These are phyloP conservation scores for Aspergillus coremiiformis DNA, from an alignment of 495 filamentous ascomycete species.

Conservation along the genomic window DNA sequence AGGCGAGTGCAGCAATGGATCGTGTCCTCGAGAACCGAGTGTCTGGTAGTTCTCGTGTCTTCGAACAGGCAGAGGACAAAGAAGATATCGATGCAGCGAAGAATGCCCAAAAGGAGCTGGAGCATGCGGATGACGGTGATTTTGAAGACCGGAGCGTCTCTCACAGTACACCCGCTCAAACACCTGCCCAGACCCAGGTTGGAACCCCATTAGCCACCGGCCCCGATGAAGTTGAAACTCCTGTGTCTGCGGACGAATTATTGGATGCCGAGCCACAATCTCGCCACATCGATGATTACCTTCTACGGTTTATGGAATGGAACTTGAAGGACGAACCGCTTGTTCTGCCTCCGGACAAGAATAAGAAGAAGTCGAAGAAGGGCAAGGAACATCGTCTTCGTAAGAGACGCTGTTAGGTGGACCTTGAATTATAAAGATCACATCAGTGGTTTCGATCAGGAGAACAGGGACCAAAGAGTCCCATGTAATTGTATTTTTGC, in stretches of 20 bases:
- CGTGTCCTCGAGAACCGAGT: slow-evolving; percentile 61
- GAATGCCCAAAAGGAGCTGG: slow-evolving; percentile 79
- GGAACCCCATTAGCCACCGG: slow-evolving; percentile 24
- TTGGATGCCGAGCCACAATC: slow-evolving; percentile 29
- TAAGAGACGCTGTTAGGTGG: slow-evolving; percentile 32
- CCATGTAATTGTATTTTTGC: slow-evolving; percentile 2
- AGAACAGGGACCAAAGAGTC: not conserved
- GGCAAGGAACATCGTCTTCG: slow-evolving; percentile 57
- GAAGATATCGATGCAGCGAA: slow-evolving; percentile 87
- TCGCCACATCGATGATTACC: slow-evolving; percentile 75
- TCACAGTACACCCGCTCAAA: slow-evolving; percentile 28
- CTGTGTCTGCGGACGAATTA: slow-evolving; percentile 25
- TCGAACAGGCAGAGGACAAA: slow-evolving; percentile 84
- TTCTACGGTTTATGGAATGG: slow-evolving; percentile 69
- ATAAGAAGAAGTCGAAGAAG: slow-evolving; percentile 67
- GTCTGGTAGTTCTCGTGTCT: slow-evolving; percentile 50
- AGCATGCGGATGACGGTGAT: slow-evolving; percentile 79
- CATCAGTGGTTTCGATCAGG: not conserved
- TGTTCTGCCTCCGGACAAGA: slow-evolving; percentile 72
- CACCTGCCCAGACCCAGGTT: slow-evolving; percentile 22
- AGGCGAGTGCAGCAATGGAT: slow-evolving; percentile 77
- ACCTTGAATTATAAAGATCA: not conserved
- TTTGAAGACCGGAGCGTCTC: slow-evolving; percentile 68
- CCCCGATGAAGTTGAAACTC: slow-evolving; percentile 12
- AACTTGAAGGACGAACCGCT: slow-evolving; percentile 72